Evolutionary conservation across 169 alveolate genomes (phyloP), one percentile per base, ranked within the genome.

Genomic region (Plasmodium gonderi): DNA sequence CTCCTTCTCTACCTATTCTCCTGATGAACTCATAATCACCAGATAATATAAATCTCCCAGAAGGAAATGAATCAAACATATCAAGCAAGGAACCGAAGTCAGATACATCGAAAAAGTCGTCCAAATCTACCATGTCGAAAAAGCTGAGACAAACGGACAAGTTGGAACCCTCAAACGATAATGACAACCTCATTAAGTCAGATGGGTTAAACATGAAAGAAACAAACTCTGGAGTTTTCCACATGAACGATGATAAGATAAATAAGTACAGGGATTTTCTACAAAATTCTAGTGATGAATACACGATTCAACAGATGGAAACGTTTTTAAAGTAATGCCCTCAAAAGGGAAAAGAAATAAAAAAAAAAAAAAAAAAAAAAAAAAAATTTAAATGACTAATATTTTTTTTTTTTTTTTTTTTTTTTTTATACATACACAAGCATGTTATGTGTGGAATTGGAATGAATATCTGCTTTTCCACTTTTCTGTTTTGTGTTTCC

Each of bases 271-370:
- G 47, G 20, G 49, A 17, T 20, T 87, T 76, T 77, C 68, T 87
- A 17, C 79, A 76, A 29, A 45, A 42, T 87, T 51, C 79, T 40
- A 54, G 74, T 33, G 79, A 64, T 67, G 89, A 87, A 49, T 87
- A 76, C 51, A 42, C 93, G 9, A 12, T 77, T 76, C 79, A 87
- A 20, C 80, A 87, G 68, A 87, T 87, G 93, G 60, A 87, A 44
- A 76, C 47, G 17, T 87, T 87, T 87, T 79, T 87, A 36, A 87
- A 87, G 93, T 74, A 87, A 87, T 60, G 8, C 65, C 1, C 36
- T 0, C 80, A 11, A 6, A 72, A 11, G 14, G 11, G 17, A 11
- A 17, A 7, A 69, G 42, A 67, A 1, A 26, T 0, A 67, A 26
- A 31, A 67, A 67, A 67, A n/a, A 31, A 26, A 67, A 31, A 67